Evolutionary conservation across 805 yeast species (phyloP), one percentile per base, ranked within the genome.

Genomic region (Pichia deserticola): DNA sequence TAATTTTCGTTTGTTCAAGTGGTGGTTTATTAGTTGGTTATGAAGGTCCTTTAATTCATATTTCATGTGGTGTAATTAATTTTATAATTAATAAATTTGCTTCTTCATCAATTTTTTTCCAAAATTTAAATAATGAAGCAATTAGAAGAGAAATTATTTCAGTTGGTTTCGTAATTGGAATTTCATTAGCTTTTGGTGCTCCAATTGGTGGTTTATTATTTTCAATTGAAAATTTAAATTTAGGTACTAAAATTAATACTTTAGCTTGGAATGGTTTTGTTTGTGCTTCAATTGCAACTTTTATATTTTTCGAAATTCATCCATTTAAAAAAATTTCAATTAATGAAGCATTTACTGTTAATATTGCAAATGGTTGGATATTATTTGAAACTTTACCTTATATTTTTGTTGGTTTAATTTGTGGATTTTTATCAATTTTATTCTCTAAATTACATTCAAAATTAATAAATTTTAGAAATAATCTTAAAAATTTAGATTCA

Each of bases 141-240:
- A 65, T 73, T 8, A 70, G 76, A 51, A 73, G 96, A 50, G 92
- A 86, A 53, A 59, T 88, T 9, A 61, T 83, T 13, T 72, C 84
- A 20, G 89, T 95, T 1, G 86, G 90, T 0, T 77, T 87, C 1
- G 90, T 95, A 0, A 82, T 90, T 1, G 96, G 96, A 5, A 83
- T 88, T 28, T 79, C 90, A 0, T 86, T 85, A 12, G 95, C 96
- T 0, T 87, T 88, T 65, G 85, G 84, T 52, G 82, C 95, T 0
- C 96, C 96, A 3, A 81, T 89, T 49, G 95, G 95, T 7, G 96
- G 96, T 1, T 93, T 89, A 1, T 63, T 88, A 34, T 89, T 87
- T 63, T 83, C 85, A 5, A 63, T 86, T 20, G 95, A 88, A 58
- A 81, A 79, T 53, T 69, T 84, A 41, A 79, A 84, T 4, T 76